phyloP scores from a whole-genome alignment of 306 rosid genomes.

The Malus sylvestris region DNA sequence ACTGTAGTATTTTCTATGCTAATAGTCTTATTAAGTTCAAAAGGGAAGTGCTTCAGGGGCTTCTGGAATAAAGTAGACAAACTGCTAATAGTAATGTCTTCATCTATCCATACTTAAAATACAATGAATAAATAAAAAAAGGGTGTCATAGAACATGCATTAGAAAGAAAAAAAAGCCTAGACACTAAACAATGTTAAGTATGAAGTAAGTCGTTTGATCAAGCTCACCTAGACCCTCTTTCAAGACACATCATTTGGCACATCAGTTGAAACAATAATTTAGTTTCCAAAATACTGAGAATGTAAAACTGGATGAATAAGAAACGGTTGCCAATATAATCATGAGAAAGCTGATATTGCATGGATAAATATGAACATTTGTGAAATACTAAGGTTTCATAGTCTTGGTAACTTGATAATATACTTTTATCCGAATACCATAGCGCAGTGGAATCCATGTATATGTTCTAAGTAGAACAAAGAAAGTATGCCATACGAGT shows the following conservation, averaged over 20 bases:
- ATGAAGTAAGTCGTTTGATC: neutral
- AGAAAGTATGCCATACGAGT: neutral
- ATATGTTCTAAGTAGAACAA: neutral
- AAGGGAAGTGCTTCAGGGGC: neutral
- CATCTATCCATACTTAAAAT: neutral
- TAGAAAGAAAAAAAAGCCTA: neutral
- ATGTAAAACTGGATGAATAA: neutral
- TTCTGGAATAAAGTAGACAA: neutral
- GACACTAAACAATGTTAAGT: neutral
- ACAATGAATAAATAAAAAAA: neutral
- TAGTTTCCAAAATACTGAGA: neutral
- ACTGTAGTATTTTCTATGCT: neutral
- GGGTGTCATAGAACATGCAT: neutral
- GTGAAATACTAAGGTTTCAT: neutral
- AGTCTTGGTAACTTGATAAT: neutral
- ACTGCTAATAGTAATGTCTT: neutral
- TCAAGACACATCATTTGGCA: neutral
- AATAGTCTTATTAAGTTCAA: neutral
- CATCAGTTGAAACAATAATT: neutral
- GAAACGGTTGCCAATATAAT: neutral
- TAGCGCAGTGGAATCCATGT: neutral
- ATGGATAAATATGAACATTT: neutral
- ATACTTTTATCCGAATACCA: neutral
- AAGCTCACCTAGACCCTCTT: neutral
- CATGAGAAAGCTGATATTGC: neutral